A percentile compares a stretch with the other conserved stretches of the same genome.
phyloP scores from a whole-genome alignment of 768 basidiomycete species.

The Punctularia strigosozonata region DNA sequence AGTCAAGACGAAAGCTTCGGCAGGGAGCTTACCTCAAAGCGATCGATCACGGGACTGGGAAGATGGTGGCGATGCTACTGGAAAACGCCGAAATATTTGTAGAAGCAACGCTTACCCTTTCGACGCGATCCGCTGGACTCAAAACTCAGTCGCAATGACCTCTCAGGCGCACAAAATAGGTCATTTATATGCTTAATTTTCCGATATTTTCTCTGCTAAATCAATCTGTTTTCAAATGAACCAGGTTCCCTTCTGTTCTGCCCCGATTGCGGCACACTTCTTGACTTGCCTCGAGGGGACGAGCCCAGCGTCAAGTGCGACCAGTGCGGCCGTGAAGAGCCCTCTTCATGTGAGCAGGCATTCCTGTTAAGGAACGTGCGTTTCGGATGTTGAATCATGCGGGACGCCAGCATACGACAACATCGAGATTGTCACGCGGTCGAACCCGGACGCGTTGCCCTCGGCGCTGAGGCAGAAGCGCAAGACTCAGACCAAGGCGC shows the following conservation, averaged over 20 bases:
- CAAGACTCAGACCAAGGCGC: conserved; percentile 78
- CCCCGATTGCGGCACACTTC: conserved; percentile 82
- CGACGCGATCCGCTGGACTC: no score
- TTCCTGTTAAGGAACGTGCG: no score
- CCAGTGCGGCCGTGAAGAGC: conserved; percentile 80
- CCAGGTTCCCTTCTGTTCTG: conserved; percentile 91
- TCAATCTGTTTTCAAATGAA: background rate
- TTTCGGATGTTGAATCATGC: background rate
- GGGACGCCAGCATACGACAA: conserved; percentile 72
- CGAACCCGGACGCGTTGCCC: conserved; percentile 91
- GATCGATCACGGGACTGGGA: no score
- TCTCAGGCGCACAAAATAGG: background rate
- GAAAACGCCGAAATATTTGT: no score
- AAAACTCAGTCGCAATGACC: no score
- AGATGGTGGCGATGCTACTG: no score
- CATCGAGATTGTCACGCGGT: conserved; percentile 78
- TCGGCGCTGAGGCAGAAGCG: conserved; percentile 77
- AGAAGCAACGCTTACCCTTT: no score
- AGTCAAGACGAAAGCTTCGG: no score
- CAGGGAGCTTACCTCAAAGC: no score
- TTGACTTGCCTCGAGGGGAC: conserved; percentile 68
- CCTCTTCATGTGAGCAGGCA: conserved; percentile 69
- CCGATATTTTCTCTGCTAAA: no score
- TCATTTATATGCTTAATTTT: no score
- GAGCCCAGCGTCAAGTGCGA: conserved; percentile 73